Percentiles rank a stretch among this genome's conserved stretches.
Evolutionary conservation across 257 asterid genomes (phyloP).

Genomic region (Plantago ovata): DNA sequence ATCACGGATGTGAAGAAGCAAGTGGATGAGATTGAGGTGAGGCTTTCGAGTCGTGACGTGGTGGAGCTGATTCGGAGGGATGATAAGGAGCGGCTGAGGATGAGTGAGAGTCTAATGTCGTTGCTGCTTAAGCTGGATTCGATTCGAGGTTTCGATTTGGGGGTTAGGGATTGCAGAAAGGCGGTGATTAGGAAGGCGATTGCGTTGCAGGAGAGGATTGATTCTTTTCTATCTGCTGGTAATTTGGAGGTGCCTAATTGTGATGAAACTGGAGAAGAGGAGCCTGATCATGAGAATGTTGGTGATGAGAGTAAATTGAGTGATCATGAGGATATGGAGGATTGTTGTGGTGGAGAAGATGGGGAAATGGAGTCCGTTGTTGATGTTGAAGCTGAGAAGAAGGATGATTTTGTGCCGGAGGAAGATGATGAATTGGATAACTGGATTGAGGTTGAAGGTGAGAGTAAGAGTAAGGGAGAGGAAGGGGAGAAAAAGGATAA

Average conservation of each 20-base stretch:
- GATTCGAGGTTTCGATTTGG: conserved; percentile 52
- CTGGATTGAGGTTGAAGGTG: not conserved
- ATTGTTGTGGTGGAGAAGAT: too few species aligned
- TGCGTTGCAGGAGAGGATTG: conserved; percentile 64
- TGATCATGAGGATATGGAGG: too few species aligned
- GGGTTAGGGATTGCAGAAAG: conserved; percentile 64
- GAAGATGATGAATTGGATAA: too few species aligned
- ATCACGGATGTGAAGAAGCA: conserved; percentile 34
- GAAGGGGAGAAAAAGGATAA: conserved; percentile 7
- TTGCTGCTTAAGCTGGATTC: conserved; percentile 66
- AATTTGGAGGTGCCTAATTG: not conserved
- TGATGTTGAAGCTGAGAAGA: conserved; percentile 24
- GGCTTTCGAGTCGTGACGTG: conserved; percentile 28
- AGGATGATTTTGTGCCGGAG: too few species aligned
- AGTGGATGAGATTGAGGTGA: conserved; percentile 62
- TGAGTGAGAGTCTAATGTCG: conserved; percentile 70
- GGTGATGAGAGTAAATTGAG: too few species aligned
- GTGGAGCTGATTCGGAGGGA: conserved; percentile 40
- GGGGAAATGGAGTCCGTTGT: not conserved
- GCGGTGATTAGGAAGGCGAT: conserved; percentile 63
- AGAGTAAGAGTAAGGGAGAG: not conserved
- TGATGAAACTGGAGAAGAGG: conserved; percentile 1
- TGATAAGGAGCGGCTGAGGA: conserved; percentile 52
- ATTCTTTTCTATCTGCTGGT: conserved; percentile 28
- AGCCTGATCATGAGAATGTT: too few species aligned